phyloP scores from a whole-genome alignment of 2,329 filamentous ascomycete genomes.

The Metarhizium guizhouense region DNA sequence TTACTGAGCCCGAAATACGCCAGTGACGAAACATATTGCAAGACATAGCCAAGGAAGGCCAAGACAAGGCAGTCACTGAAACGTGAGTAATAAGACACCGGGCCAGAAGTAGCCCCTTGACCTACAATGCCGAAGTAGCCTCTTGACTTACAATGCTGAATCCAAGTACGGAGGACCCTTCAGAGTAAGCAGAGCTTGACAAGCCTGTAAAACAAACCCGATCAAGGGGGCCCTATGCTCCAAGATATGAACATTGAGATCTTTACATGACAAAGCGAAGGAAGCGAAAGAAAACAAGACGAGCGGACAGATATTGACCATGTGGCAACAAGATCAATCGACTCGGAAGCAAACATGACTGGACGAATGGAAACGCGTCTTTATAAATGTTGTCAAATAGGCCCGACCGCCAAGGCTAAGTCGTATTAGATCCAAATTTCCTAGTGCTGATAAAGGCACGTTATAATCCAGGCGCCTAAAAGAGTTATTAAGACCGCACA shows the following conservation, averaged over 20 bases:
- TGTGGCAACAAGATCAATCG: background rate
- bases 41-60: background rate
- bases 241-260: background rate
- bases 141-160: background rate
- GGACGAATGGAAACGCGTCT: conserved; percentile 14
- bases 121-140: background rate
- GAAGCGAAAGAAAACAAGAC: background rate
- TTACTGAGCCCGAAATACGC: too few relatives aligned
- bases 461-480: conserved; percentile 18
- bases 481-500: conserved; percentile 5
- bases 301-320: background rate
- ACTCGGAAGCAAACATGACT: background rate
- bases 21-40: background rate
- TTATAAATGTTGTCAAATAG: conserved; percentile 12
- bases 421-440: conserved; percentile 16
- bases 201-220: background rate
- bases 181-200: background rate
- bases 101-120: background rate
- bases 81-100: background rate
- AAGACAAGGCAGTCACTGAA: background rate
- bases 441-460: conserved; percentile 19
- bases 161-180: background rate
- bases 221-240: background rate
- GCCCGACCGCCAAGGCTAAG: conserved; percentile 12
- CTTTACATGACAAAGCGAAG: background rate